Base-by-base conservation (phyloP, 345 rosid species). In the Aquilaria malaccensis region DNA sequence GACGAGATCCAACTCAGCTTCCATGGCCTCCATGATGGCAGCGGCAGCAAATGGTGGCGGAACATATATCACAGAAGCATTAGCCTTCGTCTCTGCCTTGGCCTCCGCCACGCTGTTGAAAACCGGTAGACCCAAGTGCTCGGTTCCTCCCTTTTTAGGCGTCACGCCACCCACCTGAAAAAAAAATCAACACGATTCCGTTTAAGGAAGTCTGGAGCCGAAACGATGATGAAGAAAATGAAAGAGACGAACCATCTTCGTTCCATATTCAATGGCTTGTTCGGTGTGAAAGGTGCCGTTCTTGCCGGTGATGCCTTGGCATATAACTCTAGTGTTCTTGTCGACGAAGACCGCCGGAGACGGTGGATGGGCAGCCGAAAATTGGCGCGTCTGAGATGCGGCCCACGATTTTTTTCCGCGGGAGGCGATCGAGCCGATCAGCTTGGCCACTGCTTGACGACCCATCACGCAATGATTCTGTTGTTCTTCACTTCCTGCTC, bases 41-140 rank as follows among this genome's bases (percentile, higher is more conserved):
- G 95, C 95, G 10, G 95, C 97, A 30, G 92, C 95, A 63, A 90
- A 90, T 4, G 92, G 88, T 10, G 97, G 92, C 13, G 95, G 97
- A 45, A 90, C 97, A 56, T 90, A 90, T 52, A 87, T 71, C 61
- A 82, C 92, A 10, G 92, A 90, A 33, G 97, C 92, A 78, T 79
- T 90, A 31, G 97, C 92, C 75, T 82, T 90, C 0, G 95, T 82
- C 68, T 87, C 95, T 3, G 92, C 95, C 64, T 85, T 90, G 0
- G 97, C 97, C 77, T 90, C 97, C 29, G 95, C 92, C 52, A 90
- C 95, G 0, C 90, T 54, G 60, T 90, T 87, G 62, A 83, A 90
- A 52, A 90, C 97, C 52, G 93, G 95, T 62, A 87, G 91, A 13
- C 95, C 97, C 76, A 87, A 76, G 74, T 90, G 97, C 47, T 87